Evolutionary conservation across 495 filamentous ascomycete genomes (phyloP), one percentile per base, ranked within the genome.

Genomic region (Penicillium ucsense): DNA sequence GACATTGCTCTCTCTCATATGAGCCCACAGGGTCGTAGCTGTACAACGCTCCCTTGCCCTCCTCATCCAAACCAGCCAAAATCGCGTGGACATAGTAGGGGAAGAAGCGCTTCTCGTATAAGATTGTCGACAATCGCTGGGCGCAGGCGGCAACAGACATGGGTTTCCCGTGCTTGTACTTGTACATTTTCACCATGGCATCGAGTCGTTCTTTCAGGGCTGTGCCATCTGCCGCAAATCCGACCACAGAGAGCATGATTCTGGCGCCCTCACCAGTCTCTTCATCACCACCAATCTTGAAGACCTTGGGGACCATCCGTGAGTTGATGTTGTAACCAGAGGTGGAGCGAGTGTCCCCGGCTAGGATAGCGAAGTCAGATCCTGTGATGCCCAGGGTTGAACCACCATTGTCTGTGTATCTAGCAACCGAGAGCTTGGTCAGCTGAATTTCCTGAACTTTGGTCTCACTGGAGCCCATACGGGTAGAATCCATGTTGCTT

Each of bases 291-390:
- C 94, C 92, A 57, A 98, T 94, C 70, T 85, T 88, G 80, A 94
- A 97, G 35, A 98, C 84, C 67, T 98, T 98, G 33, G 89, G 91
- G 34, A 85, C 78, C 72, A 85, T 89, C 43, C 92, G 85, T 30
- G 89, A 88, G 75, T 97, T 95, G 80, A 98, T 98, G 76, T 85
- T 97, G 81, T 97, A 98, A 63, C 92, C 92, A 36, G 84, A 82
- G 38, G 91, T 95, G 48, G 86, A 84, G 55, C 92, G 86, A 48
- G 92, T 98, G 71, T 98, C 92, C 65, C 92, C 92, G 38, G 92
- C 92, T 62, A 98, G 77, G 67, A 98, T 90, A 47, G 89, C 76
- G 75, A 97, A 98, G 71, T 92, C 85, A 61, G 82, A 81, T 55
- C 92, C 92, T 33, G 86, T 82, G 66, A 98, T 97, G 60, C 92